Conservation (phyloP, 2,329 filamentous ascomycete genomes). For the Aureobasidium mangrovei region DNA sequence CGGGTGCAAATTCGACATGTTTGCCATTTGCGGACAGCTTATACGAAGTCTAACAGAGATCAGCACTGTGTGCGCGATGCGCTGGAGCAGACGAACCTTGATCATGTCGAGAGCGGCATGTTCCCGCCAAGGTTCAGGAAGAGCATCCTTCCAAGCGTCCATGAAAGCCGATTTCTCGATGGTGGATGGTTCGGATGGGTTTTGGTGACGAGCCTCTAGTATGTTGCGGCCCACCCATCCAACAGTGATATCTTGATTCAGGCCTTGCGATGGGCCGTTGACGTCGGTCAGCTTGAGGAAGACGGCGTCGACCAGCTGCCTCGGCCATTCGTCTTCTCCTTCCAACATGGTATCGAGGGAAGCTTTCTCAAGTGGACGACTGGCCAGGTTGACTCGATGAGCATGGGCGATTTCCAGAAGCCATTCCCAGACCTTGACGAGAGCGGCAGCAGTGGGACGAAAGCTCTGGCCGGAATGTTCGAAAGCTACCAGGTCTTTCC, state of each 20-base stretch:
- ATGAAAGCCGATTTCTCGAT: slow-evolving; percentile 25
- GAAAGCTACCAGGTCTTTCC: slow-evolving; percentile 46
- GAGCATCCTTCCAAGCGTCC: slow-evolving; percentile 29
- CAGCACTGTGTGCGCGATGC: neutral
- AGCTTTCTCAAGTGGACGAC: slow-evolving; percentile 10
- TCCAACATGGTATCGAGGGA: slow-evolving; percentile 28
- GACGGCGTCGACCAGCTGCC: slow-evolving; percentile 29
- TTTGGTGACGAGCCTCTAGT: slow-evolving; percentile 17
- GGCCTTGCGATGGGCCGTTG: neutral
- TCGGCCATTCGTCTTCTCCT: slow-evolving; percentile 32
- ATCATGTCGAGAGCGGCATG: slow-evolving; percentile 21
- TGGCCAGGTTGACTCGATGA: slow-evolving; percentile 32
- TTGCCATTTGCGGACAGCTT: slow-evolving; percentile 3
- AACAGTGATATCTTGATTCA: neutral
- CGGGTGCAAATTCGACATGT: slow-evolving; percentile 2
- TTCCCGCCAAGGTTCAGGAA: slow-evolving; percentile 28
- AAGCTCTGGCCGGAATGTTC: slow-evolving; percentile 28
- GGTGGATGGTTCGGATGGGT: neutral
- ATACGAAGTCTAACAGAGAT: neutral
- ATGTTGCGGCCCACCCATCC: slow-evolving; percentile 19
- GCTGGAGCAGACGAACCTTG: slow-evolving; percentile 12
- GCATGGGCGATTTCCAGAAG: slow-evolving; percentile 34
- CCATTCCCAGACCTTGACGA: slow-evolving; percentile 41
- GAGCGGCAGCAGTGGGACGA: slow-evolving; percentile 34
- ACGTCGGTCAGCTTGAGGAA: slow-evolving; percentile 18